Evolutionary conservation across 2,329 filamentous ascomycete species (phyloP).

Genomic region (Simplicillium aogashimaense): DNA sequence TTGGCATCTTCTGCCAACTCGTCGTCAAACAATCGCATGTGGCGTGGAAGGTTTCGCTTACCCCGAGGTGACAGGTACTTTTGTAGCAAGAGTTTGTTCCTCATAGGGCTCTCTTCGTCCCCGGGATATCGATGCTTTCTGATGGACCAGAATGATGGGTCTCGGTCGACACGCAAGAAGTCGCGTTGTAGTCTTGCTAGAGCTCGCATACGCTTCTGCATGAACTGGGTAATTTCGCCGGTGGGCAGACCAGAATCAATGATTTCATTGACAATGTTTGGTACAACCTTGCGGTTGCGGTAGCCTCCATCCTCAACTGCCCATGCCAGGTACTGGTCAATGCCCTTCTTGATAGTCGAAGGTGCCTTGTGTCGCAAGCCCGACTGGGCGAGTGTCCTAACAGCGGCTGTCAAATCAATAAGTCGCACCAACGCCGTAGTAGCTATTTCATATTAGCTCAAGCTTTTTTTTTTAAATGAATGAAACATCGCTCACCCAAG

Average conservation of each 20-base stretch:
- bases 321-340: conserved; percentile 27
- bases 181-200: conserved; percentile 25
- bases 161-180: conserved; percentile 18
- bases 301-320: conserved; percentile 30
- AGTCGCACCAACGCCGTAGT: conserved; percentile 26
- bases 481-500: conserved; percentile 17
- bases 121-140: no score
- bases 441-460: conserved; percentile 18
- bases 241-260: conserved; percentile 20
- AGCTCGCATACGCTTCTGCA: conserved; percentile 23
- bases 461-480: not conserved
- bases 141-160: conserved; percentile 19
- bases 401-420: conserved; percentile 26
- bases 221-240: conserved; percentile 20
- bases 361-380: conserved; percentile 21
- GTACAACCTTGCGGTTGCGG: conserved; percentile 20
- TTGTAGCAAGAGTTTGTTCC: conserved; percentile 2
- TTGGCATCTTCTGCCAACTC: not conserved
- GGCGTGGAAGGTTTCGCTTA: not conserved
- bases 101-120: conserved; percentile 3
- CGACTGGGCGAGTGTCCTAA: conserved; percentile 24
- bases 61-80: conserved; percentile 4
- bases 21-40: not conserved
- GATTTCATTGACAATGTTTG: conserved; percentile 27
- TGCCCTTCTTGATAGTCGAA: conserved; percentile 19